A percentile compares a stretch with the other conserved stretches of the same genome.
Evolutionary conservation across 495 filamentous ascomycete species (phyloP).

Genomic region (Lophium mytilinum): DNA sequence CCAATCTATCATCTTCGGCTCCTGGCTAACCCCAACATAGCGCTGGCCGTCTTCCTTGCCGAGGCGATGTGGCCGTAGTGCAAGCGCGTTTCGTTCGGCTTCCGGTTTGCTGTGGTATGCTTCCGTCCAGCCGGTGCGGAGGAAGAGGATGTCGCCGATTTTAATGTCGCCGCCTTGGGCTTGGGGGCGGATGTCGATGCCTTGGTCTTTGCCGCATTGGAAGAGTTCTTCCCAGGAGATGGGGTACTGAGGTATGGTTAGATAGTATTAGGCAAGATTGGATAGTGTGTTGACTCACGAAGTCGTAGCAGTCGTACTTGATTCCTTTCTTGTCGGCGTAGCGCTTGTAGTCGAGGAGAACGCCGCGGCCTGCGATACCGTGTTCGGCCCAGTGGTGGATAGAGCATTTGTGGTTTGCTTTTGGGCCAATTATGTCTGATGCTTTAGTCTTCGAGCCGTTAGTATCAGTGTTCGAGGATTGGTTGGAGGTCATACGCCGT

Average conservation of each 20-base stretch:
- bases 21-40: slow-evolving; percentile 52
- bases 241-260: slow-evolving; percentile 33
- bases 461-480: background rate
- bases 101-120: slow-evolving; percentile 39
- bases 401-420: slow-evolving; percentile 44
- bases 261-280: background rate
- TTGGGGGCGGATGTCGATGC: slow-evolving; percentile 45
- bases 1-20: slow-evolving; percentile 51
- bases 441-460: slow-evolving; percentile 31
- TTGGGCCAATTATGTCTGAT: slow-evolving; percentile 45
- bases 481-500: slow-evolving; percentile 26
- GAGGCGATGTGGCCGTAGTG: slow-evolving; percentile 33
- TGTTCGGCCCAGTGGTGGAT: slow-evolving; percentile 45
- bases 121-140: slow-evolving; percentile 59
- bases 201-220: slow-evolving; percentile 49
- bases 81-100: slow-evolving; percentile 36
- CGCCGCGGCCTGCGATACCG: slow-evolving; percentile 49
- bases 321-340: slow-evolving; percentile 43
- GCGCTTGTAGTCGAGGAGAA: slow-evolving; percentile 49
- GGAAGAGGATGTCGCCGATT: slow-evolving; percentile 57
- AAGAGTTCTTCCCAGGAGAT: slow-evolving; percentile 54
- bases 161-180: slow-evolving; percentile 53
- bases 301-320: slow-evolving; percentile 46
- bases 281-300: background rate
- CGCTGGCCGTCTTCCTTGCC: slow-evolving; percentile 34